Evolutionary conservation across 306 rosid species (phyloP), one percentile per base, ranked within the genome.

Genomic region (Medicago arabica): DNA sequence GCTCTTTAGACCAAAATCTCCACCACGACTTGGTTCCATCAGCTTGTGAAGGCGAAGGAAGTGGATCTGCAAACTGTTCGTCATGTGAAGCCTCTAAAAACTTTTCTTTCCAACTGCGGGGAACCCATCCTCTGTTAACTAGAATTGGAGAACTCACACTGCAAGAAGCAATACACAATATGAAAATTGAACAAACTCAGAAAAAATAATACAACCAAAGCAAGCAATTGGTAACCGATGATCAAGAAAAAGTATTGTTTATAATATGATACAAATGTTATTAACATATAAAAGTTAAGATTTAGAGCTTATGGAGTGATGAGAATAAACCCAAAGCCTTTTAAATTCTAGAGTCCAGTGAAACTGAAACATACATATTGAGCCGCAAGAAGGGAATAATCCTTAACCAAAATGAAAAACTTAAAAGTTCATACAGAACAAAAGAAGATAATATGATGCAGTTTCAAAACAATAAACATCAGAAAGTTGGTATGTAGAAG

Each of bases 51-150:
- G 82, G 69, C 16, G 83, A 73, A 67, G 86, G 75, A 51, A 67
- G 76, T 12, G 55, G 43, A 41, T 74, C 83, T 19, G 68, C 83
- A 75, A 85, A 31, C 70, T 80, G 85, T 51, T 83, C 78, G 40
- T 73, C 81, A 61, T 68, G 84, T 47, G 62, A 53, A 75, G 72
- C 85, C 82, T 90, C 86, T 59, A 82, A 63, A 69, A 64, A 72
- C 69, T 86, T 87, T 15, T 92, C 97, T 86, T 73, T 90, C 99
- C 99, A 92, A 88, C 84, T 86, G 16, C 96, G 90, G 4, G 98
- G 98, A 73, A 90, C 97, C 98, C 97, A 95, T 79, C 98, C 98
- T 89, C 97, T 84, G 67, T 92, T 95, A 75, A 95, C 96, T 78
- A 95, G 64, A 80, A 95, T 65, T 9, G 98, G 97, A 28, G 77